Conservation (phyloP, 345 rosid genomes). For the Populus deltoides region DNA sequence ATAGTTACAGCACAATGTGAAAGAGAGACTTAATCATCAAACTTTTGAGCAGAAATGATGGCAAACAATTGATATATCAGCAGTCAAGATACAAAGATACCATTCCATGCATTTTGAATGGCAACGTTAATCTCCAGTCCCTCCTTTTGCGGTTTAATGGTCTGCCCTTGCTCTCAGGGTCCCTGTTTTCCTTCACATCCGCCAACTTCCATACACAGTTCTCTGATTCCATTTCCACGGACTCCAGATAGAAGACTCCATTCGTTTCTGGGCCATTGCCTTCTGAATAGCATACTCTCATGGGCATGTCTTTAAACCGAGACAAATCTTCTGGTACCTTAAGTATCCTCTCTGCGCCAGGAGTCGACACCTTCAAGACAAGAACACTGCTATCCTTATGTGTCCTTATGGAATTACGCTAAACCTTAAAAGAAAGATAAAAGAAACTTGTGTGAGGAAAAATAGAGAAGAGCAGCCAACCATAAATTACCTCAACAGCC, state of each 20-base stretch:
- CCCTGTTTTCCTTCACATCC: slow-evolving; percentile 77
- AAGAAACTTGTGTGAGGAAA: background rate
- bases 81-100: slow-evolving; percentile 58
- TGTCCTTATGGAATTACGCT: too few species aligned
- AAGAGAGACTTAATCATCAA: too few species aligned
- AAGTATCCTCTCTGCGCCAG: slow-evolving; percentile 80
- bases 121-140: slow-evolving; percentile 68
- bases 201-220: slow-evolving; percentile 82
- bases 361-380: slow-evolving; percentile 69
- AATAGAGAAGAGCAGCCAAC: slow-evolving; percentile 3
- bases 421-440: background rate
- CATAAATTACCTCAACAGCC: slow-evolving; percentile 68
- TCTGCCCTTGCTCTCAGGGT: slow-evolving; percentile 73
- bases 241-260: slow-evolving; percentile 62
- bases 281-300: slow-evolving; percentile 60
- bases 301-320: slow-evolving; percentile 66
- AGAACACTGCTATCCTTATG: background rate
- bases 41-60: too few species aligned
- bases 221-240: slow-evolving; percentile 51
- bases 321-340: slow-evolving; percentile 71
- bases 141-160: slow-evolving; percentile 69
- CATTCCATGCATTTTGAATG: slow-evolving; percentile 48
- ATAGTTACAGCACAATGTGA: too few species aligned
- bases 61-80: slow-evolving; percentile 12
- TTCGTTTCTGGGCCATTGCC: slow-evolving; percentile 40